Base-by-base conservation (phyloP, 768 basidiomycete species). In the Cystoderma amianthinum region DNA sequence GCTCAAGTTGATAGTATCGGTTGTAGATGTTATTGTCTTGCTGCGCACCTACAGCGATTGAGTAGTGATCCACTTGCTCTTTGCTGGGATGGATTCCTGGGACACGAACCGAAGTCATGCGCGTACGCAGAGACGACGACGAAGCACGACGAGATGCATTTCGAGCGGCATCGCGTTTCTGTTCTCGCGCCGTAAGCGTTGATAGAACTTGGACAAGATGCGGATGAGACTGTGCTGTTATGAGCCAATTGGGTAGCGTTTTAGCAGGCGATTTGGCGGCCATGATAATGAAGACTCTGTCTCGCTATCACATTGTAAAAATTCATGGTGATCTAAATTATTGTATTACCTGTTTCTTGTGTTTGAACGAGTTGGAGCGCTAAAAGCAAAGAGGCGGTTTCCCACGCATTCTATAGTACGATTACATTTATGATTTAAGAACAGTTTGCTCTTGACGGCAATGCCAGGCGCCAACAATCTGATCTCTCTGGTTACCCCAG, bases 1-100 rank as follows among this genome's bases (percentile, higher is more conserved):
- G 85, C 36, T 76, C 61, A 40, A 93, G 72, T 50, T 89, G 76
- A 20, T 54, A 38, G 50, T 93, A 93, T 10, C 90, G 83, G 64
- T 91, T 90, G 22, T 58, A 59, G 35, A 49, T 49, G 16, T 51
- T 36, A 51, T 85, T 75, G 19, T 54, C 56, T 20, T 66, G 65
- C 37, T 67, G 56, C 37, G 54, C 58, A 15, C 76, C 82, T n/a
- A 67, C 55, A 4, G 67, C 56, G 44, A 79, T 62, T 11, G 83
- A 76, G 54, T 86, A 89, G 48, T 83, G 61, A 18, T 65, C 63
- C 11, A 63, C 16, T 12, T 33, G 32, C 6, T 42, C 32, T 25
- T 20, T 15, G 7, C 9, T n/a, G 34, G 41, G 16, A 5, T 23
- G 39, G 4, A 33, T n/a, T 22, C 34, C 34, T 28, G 41, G 20